Conservation (phyloP, 2,329 filamentous ascomycete species). For the Dactylonectria estremocensis region DNA sequence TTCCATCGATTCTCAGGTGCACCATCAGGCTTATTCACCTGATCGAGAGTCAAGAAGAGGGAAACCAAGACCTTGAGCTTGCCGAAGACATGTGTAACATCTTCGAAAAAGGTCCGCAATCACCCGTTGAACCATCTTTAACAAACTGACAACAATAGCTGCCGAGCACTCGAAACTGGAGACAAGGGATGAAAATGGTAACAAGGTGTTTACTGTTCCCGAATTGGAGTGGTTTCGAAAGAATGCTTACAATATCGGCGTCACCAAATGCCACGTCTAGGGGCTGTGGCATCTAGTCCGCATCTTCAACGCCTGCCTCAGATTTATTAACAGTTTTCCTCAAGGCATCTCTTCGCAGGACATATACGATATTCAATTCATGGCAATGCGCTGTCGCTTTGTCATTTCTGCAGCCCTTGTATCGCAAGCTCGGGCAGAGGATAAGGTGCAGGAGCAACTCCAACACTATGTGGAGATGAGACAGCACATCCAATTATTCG, state of each 20-base stretch:
- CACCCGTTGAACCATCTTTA: constrained; percentile 2
- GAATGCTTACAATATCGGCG: constrained; percentile 83
- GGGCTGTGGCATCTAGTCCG: constrained; percentile 67
- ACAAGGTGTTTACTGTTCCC: constrained; percentile 69
- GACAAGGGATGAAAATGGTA: constrained; percentile 57
- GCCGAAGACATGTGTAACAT: constrained; percentile 68
- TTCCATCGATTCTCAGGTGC: constrained; percentile 62
- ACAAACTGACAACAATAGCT: constrained; percentile 41
- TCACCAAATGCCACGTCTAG: constrained; percentile 73
- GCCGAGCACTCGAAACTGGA: constrained; percentile 51
- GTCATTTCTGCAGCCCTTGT: constrained; percentile 69
- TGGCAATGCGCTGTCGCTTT: constrained; percentile 80
- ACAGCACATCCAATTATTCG: constrained; percentile 73
- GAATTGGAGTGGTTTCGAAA: constrained; percentile 90
- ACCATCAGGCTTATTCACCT: constrained; percentile 66
- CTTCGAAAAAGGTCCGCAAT: constrained; percentile 60
- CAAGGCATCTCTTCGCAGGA: constrained; percentile 59
- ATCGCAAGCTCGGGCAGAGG: constrained; percentile 66
- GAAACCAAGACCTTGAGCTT: constrained; percentile 33
- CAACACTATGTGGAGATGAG: constrained; percentile 75
- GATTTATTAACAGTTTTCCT: constrained; percentile 68
- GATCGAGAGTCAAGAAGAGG: constrained; percentile 55
- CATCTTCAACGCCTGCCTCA: constrained; percentile 69
- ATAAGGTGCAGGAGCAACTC: constrained; percentile 65
- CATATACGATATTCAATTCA: constrained; percentile 67